A percentile compares a stretch with the other conserved stretches of the same genome.
These are phyloP conservation scores for Fibroporia radiculosa DNA, from an alignment of 768 basidiomycete species.

Conservation along the genomic window DNA sequence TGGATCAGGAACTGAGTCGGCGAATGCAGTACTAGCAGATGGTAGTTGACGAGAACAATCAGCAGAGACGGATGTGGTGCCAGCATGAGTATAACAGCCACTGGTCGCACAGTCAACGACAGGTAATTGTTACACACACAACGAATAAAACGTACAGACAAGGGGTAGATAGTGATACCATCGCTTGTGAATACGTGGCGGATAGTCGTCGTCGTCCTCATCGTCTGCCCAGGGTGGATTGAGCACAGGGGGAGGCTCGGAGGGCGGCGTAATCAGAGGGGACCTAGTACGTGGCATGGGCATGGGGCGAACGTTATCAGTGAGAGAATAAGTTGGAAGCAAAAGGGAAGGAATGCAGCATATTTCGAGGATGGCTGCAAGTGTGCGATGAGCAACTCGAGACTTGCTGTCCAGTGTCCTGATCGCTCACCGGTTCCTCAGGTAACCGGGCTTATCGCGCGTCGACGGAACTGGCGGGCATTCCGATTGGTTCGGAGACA, in stretches of 20 bases:
- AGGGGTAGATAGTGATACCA: slow-evolving; percentile 17
- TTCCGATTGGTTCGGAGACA: too few species aligned
- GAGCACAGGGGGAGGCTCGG: not conserved
- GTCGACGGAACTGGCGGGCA: too few species aligned
- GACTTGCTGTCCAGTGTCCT: too few species aligned
- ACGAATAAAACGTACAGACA: slow-evolving; percentile 5
- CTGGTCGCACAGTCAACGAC: slow-evolving; percentile 19
- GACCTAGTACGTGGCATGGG: not conserved
- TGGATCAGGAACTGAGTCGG: slow-evolving; percentile 44
- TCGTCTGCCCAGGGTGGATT: slow-evolving; percentile 9
- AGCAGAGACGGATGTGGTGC: slow-evolving; percentile 72
- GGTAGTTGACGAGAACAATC: slow-evolving; percentile 58
- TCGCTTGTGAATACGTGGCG: slow-evolving; percentile 4
- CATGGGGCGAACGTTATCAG: too few species aligned
- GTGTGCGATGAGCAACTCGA: too few species aligned
- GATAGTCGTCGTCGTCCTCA: slow-evolving; percentile 8
- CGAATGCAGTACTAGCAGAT: slow-evolving; percentile 46
- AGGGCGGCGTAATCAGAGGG: not conserved
- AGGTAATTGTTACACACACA: not conserved
- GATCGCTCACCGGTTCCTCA: too few species aligned
- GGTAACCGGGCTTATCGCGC: too few species aligned
- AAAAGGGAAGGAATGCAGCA: too few species aligned
- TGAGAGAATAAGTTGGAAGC: too few species aligned
- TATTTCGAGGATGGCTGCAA: too few species aligned
- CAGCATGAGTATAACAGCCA: slow-evolving; percentile 47